These are phyloP conservation scores for Fusarium longipes DNA, from an alignment of 2,329 filamentous ascomycete species.

Conservation along the genomic window DNA sequence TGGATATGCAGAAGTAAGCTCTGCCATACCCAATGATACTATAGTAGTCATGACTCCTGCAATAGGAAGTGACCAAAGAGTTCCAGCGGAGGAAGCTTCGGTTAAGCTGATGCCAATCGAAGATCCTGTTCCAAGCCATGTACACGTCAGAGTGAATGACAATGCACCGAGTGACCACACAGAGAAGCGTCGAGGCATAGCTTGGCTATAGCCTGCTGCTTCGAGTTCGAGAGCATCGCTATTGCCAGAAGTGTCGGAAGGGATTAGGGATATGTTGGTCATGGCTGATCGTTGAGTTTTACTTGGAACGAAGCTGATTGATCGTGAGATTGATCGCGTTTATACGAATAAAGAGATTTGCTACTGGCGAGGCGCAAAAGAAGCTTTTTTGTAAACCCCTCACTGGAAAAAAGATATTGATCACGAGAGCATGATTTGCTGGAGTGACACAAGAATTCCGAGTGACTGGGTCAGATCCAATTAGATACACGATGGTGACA, in stretches of 20 bases:
- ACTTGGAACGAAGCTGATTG: background rate
- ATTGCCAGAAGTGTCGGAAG: background rate
- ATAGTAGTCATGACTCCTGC: slow-evolving; percentile 46
- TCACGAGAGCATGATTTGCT: background rate
- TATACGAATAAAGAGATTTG: fast-evolving
- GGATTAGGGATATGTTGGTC: background rate
- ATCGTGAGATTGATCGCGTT: background rate
- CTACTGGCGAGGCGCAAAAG: background rate
- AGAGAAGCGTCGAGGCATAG: slow-evolving; percentile 50
- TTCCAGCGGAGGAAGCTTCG: slow-evolving; percentile 43
- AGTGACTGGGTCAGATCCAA: background rate
- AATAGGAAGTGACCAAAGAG: slow-evolving; percentile 45
- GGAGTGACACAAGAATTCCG: background rate
- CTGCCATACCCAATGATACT: slow-evolving; percentile 45
- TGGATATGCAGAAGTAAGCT: slow-evolving; percentile 44
- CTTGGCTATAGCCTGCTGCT: slow-evolving; percentile 46
- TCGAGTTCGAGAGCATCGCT: slow-evolving; percentile 48
- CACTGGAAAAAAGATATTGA: background rate
- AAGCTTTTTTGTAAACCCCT: background rate
- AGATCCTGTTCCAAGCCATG: slow-evolving; percentile 48
- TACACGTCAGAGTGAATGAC: slow-evolving; percentile 48
- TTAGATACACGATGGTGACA: background rate
- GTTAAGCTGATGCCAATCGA: slow-evolving; percentile 46
- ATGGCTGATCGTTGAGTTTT: background rate
- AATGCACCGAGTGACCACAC: slow-evolving; percentile 43